A percentile compares a stretch with the other conserved stretches of the same genome.
Evolutionary conservation across 2,329 filamentous ascomycete species (phyloP).

Genomic region (Talaromyces sp.): DNA sequence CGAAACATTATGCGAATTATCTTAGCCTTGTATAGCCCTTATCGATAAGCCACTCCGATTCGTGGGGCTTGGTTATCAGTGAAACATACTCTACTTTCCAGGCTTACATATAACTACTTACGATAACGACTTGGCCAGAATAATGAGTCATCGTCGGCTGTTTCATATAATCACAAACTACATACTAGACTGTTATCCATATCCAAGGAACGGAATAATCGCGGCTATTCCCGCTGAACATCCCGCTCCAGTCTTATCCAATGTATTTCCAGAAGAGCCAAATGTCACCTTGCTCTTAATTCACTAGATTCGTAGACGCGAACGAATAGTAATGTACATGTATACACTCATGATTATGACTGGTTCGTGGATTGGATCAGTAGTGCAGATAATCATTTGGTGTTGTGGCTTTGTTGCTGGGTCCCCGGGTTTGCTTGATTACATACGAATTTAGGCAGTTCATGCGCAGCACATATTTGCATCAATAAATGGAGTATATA

Average conservation of each 20-base stretch:
- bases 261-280: not conserved
- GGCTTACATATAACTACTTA: not conserved
- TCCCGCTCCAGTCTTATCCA: not conserved
- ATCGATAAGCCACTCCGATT: constrained; percentile 9
- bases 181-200: not conserved
- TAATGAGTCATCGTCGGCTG: constrained; percentile 4
- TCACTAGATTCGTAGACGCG: not conserved
- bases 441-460: not conserved
- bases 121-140: not conserved
- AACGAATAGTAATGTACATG: not conserved
- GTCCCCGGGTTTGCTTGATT: not conserved
- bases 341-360: not conserved
- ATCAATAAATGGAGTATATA: not conserved
- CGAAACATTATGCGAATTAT: constrained; percentile 8
- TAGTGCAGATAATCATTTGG: not conserved
- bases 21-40: not conserved
- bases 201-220: not conserved
- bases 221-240: constrained; percentile 6
- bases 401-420: not conserved
- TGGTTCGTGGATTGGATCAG: not conserved
- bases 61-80: not conserved
- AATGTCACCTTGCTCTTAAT: not conserved
- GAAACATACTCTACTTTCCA: not conserved
- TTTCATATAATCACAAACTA: not conserved
- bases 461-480: not conserved